A percentile compares a stretch with the other conserved stretches of the same genome.
Conservation (phyloP, 2,329 filamentous ascomycete genomes). For the Ophiostoma sp. region DNA sequence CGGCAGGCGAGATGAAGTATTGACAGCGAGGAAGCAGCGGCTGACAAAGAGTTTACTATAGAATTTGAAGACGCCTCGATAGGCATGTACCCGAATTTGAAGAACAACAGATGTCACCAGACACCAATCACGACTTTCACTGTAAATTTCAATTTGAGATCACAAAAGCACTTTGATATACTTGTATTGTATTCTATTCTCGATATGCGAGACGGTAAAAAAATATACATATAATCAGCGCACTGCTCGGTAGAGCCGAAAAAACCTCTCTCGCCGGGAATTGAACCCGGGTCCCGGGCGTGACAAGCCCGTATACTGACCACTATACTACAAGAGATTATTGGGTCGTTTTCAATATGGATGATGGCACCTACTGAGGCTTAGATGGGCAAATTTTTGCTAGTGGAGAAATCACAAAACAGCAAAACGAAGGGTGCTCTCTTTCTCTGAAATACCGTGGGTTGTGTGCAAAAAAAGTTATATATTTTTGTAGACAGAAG, state of each 20-base stretch:
- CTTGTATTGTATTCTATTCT: not conserved
- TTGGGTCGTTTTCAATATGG: not conserved
- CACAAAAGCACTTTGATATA: no score
- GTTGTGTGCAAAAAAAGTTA: not conserved
- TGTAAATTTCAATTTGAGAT: no score
- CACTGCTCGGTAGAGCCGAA: not conserved
- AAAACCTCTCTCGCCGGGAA: slow-evolving; percentile 3
- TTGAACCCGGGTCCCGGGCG: slow-evolving; percentile 12
- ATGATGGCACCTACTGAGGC: not conserved
- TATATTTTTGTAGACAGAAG: not conserved
- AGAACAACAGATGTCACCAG: no score
- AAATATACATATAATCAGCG: not conserved
- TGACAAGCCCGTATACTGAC: slow-evolving; percentile 13
- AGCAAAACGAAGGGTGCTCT: not conserved
- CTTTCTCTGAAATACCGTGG: no score
- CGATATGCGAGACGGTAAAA: no score
- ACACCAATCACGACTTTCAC: no score
- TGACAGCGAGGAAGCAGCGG: not conserved
- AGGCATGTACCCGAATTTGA: no score
- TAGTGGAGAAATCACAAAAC: not conserved
- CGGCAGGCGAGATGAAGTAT: slow-evolving; percentile 29
- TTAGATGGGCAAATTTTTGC: not conserved
- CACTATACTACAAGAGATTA: slow-evolving; percentile 10
- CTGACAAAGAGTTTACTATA: not conserved
- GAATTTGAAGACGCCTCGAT: no score